Evolutionary conservation across 805 yeast species (phyloP).

Genomic region (Saccharomyces kudriavzevii): DNA sequence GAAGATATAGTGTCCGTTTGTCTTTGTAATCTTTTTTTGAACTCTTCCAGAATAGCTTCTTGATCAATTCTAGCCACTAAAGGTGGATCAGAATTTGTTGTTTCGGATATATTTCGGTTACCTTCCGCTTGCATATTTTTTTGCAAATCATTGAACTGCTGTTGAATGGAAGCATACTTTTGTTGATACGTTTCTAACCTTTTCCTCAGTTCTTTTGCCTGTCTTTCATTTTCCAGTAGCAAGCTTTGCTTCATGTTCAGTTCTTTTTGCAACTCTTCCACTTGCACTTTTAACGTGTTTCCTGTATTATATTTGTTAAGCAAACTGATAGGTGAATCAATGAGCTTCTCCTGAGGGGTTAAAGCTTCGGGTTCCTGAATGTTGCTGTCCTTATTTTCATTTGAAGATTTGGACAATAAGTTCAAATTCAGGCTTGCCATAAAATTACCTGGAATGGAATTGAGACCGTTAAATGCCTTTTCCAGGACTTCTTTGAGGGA

Average conservation of each 20-base stretch:
- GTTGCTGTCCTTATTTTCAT: conserved; percentile 1
- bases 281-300: neutral
- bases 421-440: neutral
- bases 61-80: conserved; percentile 11
- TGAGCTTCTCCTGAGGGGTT: neutral
- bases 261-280: conserved; percentile 1
- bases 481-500: conserved; percentile 26
- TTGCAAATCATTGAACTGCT: conserved; percentile 21
- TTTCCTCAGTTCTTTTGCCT: conserved; percentile 12
- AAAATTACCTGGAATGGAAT: conserved; percentile 4
- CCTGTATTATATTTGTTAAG: conserved; percentile 2
- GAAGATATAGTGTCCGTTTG: conserved; percentile 21
- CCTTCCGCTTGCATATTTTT: neutral
- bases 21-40: conserved; percentile 23
- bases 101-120: neutral
- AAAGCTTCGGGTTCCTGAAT: neutral
- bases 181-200: conserved; percentile 16
- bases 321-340: conserved; percentile 3
- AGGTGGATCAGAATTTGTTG: neutral
- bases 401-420: neutral
- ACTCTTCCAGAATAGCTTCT: conserved; percentile 25
- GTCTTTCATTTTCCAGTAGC: conserved; percentile 16
- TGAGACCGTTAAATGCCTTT: conserved; percentile 8
- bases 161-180: conserved; percentile 21
- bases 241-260: conserved; percentile 12